phyloP scores from a whole-genome alignment of 495 filamentous ascomycete species.

The Hypomontagnella submonticulosa region DNA sequence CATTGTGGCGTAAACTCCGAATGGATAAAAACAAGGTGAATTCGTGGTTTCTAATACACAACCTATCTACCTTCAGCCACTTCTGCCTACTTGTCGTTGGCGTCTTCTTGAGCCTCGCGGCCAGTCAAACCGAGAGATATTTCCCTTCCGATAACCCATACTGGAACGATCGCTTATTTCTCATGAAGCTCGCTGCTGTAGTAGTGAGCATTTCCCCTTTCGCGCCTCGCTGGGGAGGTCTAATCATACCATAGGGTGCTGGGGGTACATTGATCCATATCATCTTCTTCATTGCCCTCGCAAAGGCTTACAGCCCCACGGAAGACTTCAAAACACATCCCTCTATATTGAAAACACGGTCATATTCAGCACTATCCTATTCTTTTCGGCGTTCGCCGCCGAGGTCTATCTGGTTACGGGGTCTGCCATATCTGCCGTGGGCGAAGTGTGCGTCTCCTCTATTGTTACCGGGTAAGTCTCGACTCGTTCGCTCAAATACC shows the following conservation, averaged over 20 bases:
- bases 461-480: slow-evolving; percentile 8
- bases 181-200: slow-evolving; percentile 21
- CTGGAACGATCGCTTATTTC: slow-evolving; percentile 1
- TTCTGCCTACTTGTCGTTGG: slow-evolving; percentile 20
- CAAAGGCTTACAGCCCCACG: slow-evolving; percentile 5
- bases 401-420: slow-evolving; percentile 20
- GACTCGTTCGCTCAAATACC: neutral
- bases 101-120: neutral
- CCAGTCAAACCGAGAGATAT: slow-evolving; percentile 2
- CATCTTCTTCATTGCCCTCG: slow-evolving; percentile 13
- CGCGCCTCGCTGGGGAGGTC: neutral
- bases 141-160: slow-evolving; percentile 2
- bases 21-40: neutral
- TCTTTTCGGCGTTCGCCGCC: slow-evolving; percentile 5
- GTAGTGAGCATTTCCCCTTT: slow-evolving; percentile 15
- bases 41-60: slow-evolving; percentile 22
- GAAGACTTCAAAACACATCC: neutral
- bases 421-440: neutral
- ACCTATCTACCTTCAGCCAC: slow-evolving; percentile 18
- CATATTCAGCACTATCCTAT: slow-evolving; percentile 2
- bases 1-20: slow-evolving; percentile 14
- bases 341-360: slow-evolving; percentile 5
- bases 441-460: slow-evolving; percentile 5
- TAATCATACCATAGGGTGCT: slow-evolving; percentile 24
- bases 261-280: slow-evolving; percentile 12